These are phyloP conservation scores for Blastobotrys persicus DNA, from an alignment of 1,139 yeast genomes.

Conservation along the genomic window DNA sequence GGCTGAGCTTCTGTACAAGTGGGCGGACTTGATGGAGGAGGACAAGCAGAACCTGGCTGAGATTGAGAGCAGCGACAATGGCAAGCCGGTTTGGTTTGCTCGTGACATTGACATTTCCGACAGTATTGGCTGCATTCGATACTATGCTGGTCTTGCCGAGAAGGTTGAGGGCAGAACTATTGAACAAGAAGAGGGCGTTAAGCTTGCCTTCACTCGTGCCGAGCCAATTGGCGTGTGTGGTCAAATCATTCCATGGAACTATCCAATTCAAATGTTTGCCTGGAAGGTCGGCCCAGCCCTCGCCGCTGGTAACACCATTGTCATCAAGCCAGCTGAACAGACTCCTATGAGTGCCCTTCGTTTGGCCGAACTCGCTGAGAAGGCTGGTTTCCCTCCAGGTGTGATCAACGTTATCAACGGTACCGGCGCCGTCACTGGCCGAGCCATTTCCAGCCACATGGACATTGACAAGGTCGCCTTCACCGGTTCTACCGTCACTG, in stretches of 20 bases:
- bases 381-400: conserved; percentile 79
- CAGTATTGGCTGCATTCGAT: conserved; percentile 58
- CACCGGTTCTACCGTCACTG: conserved; percentile 80
- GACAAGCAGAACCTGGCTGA: conserved; percentile 52
- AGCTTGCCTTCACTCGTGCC: conserved; percentile 73
- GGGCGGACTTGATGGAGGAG: conserved; percentile 52
- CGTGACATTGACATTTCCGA: conserved; percentile 51
- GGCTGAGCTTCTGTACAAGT: conserved; percentile 47
- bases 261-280: conserved; percentile 76
- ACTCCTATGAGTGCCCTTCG: conserved; percentile 76
- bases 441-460: conserved; percentile 66
- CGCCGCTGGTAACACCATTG: conserved; percentile 66
- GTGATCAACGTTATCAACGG: conserved; percentile 74
- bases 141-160: conserved; percentile 87
- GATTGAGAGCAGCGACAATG: conserved; percentile 65
- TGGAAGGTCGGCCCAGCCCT: conserved; percentile 86
- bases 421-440: conserved; percentile 69
- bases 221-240: conserved; percentile 84
- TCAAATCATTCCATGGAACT: conserved; percentile 83
- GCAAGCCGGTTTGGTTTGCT: conserved; percentile 50
- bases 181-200: conserved; percentile 57
- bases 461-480: conserved; percentile 73
- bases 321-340: conserved; percentile 75
- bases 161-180: conserved; percentile 73
- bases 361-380: conserved; percentile 56